Conservation (phyloP, 1,284 basidiomycete species). For the Puccinia brachypodii region DNA sequence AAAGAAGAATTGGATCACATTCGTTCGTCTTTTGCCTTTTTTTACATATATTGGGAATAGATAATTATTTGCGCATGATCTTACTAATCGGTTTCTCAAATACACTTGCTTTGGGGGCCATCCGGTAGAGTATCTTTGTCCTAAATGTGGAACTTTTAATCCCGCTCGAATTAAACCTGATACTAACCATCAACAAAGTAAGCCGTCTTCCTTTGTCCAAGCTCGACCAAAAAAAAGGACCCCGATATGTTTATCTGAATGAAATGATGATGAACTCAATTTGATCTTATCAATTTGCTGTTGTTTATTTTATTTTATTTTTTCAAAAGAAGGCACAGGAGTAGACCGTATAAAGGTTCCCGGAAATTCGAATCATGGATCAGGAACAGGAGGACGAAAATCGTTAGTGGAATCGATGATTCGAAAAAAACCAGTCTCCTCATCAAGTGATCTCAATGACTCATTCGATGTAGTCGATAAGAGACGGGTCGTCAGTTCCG, state of each 20-base stretch:
- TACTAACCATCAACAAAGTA: neutral
- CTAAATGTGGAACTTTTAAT: slow-evolving; percentile 46
- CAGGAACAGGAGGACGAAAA: neutral
- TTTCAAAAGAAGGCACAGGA: neutral
- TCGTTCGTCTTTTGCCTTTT: slow-evolving; percentile 61
- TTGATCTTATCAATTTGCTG: neutral
- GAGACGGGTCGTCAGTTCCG: slow-evolving; percentile 10
- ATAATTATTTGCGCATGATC: too few species aligned
- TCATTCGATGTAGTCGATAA: slow-evolving; percentile 4
- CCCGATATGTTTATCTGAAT: too few species aligned
- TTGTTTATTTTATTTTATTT: neutral
- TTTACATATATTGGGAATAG: too few species aligned
- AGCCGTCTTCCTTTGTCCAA: too few species aligned
- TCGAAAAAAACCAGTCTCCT: neutral
- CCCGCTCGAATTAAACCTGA: slow-evolving; percentile 11
- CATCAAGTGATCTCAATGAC: neutral
- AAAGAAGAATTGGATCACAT: slow-evolving; percentile 84
- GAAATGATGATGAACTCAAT: too few species aligned
- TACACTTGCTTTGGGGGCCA: too few species aligned
- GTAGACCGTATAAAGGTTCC: neutral
- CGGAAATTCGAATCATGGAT: neutral
- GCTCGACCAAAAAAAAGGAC: too few species aligned
- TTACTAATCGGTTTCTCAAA: too few species aligned
- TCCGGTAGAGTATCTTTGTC: slow-evolving; percentile 31
- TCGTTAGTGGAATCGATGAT: slow-evolving; percentile 1